phyloP scores from a whole-genome alignment of 192 early-diverging fungal species.

The Geranomyces variabilis region DNA sequence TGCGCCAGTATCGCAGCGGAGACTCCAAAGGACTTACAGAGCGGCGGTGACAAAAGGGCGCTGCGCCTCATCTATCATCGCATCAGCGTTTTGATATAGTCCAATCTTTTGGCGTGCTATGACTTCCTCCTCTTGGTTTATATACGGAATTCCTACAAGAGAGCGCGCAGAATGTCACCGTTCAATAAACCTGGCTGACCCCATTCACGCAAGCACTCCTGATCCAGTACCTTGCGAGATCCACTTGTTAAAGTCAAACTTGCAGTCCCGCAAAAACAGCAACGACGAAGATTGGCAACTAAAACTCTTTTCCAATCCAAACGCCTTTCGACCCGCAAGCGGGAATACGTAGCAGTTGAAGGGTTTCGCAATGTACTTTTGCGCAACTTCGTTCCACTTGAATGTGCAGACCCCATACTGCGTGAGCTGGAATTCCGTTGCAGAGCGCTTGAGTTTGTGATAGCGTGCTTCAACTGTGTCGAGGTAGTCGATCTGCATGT shows the following conservation, averaged over 20 bases:
- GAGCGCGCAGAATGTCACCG: neutral
- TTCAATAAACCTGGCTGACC: no score
- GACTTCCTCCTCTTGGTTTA: slow-evolving; percentile 64
- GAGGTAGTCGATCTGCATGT: slow-evolving; percentile 41
- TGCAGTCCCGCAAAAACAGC: slow-evolving; percentile 73
- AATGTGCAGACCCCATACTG: slow-evolving; percentile 89
- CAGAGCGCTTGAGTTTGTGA: slow-evolving; percentile 53
- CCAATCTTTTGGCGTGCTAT: slow-evolving; percentile 31
- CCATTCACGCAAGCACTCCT: no score
- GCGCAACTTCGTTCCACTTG: slow-evolving; percentile 57
- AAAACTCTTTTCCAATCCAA: slow-evolving; percentile 58
- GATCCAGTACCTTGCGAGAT: slow-evolving; percentile 57
- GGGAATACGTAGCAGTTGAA: slow-evolving; percentile 94
- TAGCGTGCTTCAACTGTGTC: slow-evolving; percentile 64
- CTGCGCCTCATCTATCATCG: slow-evolving; percentile 56
- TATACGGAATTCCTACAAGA: slow-evolving; percentile 79
- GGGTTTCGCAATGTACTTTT: slow-evolving; percentile 72
- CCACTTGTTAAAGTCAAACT: slow-evolving; percentile 93
- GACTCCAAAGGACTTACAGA: slow-evolving; percentile 50
- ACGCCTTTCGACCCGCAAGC: slow-evolving; percentile 44
- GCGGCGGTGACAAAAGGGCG: slow-evolving; percentile 51
- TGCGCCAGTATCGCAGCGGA: no score
- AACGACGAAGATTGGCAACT: slow-evolving; percentile 58
- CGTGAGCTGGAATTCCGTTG: slow-evolving; percentile 59
- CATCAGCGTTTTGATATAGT: slow-evolving; percentile 36